A percentile compares a stretch with the other conserved stretches of the same genome.
Evolutionary conservation across 2,329 filamentous ascomycete genomes (phyloP).

Genomic region (Fusarium xylarioides): DNA sequence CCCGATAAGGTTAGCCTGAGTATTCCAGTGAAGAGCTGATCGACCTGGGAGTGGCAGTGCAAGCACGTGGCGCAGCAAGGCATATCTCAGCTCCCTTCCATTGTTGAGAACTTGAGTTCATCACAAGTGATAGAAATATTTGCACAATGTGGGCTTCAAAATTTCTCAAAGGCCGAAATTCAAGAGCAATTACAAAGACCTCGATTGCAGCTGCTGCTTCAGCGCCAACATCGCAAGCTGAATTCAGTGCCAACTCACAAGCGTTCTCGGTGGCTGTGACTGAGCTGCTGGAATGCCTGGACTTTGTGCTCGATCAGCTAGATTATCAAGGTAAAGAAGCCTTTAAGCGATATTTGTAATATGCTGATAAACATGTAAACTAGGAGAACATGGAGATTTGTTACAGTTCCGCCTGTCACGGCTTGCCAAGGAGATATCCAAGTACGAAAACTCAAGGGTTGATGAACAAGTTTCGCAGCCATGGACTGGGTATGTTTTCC

Average conservation of each 20-base stretch:
- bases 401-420: constrained; percentile 33
- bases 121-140: background rate
- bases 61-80: background rate
- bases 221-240: background rate
- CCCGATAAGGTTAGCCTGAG: background rate
- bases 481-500: constrained; percentile 18
- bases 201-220: constrained; percentile 2
- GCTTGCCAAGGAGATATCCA: constrained; percentile 31
- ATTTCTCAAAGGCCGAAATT: background rate
- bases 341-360: too few species aligned
- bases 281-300: constrained; percentile 30
- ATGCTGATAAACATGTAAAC: background rate
- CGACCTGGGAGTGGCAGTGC: background rate
- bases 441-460: constrained; percentile 32
- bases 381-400: constrained; percentile 36
- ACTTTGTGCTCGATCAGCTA: constrained; percentile 36
- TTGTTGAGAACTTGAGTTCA: background rate
- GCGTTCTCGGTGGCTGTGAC: constrained; percentile 34
- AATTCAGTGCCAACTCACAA: constrained; percentile 33
- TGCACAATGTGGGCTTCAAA: background rate
- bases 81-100: background rate
- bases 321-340: constrained; percentile 23
- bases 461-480: background rate
- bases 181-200: background rate
- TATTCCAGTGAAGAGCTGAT: background rate